Conservation (phyloP, 768 basidiomycete species). For the Auricularia cornea region DNA sequence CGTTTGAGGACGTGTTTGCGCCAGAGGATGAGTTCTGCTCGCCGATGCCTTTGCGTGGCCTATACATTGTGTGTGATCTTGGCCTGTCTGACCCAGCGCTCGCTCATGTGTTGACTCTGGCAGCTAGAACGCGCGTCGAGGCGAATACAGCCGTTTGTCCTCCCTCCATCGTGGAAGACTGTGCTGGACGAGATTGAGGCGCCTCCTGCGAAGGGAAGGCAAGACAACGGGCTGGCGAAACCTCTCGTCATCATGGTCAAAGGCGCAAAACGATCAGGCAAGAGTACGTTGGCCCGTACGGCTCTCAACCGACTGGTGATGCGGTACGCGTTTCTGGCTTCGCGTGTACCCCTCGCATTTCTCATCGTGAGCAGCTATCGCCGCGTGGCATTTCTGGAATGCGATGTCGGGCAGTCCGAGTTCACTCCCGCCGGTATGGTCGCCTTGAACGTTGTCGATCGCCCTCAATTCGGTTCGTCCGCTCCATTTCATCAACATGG, state of each 20-base stretch:
- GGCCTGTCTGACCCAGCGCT: conserved; percentile 26
- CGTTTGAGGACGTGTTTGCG: conserved; percentile 56
- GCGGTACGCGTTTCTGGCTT: conserved; percentile 41
- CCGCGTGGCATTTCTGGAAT: conserved; percentile 85
- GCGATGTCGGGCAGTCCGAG: conserved; percentile 90
- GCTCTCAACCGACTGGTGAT: conserved; percentile 60
- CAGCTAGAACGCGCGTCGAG: neutral
- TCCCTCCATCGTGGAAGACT: conserved; percentile 30
- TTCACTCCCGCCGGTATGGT: conserved; percentile 85
- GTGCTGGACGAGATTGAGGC: conserved; percentile 15
- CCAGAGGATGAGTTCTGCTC: conserved; percentile 35
- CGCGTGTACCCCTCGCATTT: too few relatives aligned
- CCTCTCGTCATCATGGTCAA: conserved; percentile 55
- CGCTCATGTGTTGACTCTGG: neutral
- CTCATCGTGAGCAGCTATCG: too few relatives aligned
- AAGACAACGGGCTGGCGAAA: conserved; percentile 4
- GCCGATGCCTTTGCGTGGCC: conserved; percentile 24
- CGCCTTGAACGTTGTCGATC: conserved; percentile 62
- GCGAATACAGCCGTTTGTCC: conserved; percentile 24
- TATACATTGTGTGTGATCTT: conserved; percentile 42
- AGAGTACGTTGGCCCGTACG: conserved; percentile 78
- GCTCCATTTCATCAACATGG: neutral
- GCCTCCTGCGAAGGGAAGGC: neutral
- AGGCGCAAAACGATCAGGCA: conserved; percentile 82
- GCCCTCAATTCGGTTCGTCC: conserved; percentile 59